Base-by-base conservation (phyloP, 768 basidiomycete species). In the Suillus sp. region DNA sequence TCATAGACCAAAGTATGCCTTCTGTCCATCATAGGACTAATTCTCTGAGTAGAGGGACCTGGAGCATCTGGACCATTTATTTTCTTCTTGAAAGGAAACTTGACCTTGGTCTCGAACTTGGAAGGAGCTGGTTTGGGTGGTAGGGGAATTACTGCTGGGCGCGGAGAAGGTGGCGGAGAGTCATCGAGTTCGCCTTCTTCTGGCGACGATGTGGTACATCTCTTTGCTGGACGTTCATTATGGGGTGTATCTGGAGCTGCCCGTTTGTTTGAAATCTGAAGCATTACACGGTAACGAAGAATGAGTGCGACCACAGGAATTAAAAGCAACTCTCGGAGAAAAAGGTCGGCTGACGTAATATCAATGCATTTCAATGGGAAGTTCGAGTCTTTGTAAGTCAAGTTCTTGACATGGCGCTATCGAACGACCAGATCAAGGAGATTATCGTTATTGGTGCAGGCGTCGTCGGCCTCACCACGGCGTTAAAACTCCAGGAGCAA, bases 121-220 rank as follows among this genome's bases (percentile, higher is more conserved):
- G 67, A 65, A 22, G 65, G 69, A 25, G 68, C 69, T 55, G 80
- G 74, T 67, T 81, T 79, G 0, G 75, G 66, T n/a, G 79, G 78
- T 55, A 75, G 67, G 27, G 72, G 27, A 47, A 42, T 58, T 57
- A 61, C 51, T 59, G 59, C 22, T 65, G 40, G 72, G 66, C 25
- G 69, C 66, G 62, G 57, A 38, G 62, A 53, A 35, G 59, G 65
- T 56, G 68, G 54, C 9, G 66, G 70, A 47, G 74, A 78, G 72
- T 92, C 91, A 75, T 91, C 90, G 56, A 93, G 78, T 69, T 93
- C 92, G 64, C 92, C 92, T 72, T 93, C 92, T 74, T 93, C 92
- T 57, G 91, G 91, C 1, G 90, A 81, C 1, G 76, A 88, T 2
- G 87, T 82, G 10, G 80, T 79, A 22, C 72, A 78, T 50, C 89